Evolutionary conservation across 495 filamentous ascomycete species (phyloP), one percentile per base, ranked within the genome.

Genomic region (Neurospora tetraspora): DNA sequence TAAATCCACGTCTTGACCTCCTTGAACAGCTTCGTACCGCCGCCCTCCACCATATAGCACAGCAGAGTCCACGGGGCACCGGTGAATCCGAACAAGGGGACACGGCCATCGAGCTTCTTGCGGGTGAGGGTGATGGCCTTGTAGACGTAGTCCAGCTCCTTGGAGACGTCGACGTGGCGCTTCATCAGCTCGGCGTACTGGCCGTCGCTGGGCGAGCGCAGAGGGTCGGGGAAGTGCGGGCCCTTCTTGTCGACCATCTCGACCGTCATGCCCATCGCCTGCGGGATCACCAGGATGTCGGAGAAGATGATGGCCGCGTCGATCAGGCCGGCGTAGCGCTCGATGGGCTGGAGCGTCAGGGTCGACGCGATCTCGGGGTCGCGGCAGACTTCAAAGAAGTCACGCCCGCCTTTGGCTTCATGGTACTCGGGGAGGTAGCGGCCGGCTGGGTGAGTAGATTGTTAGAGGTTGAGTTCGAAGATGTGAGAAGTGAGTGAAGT

Each of bases 291-390:
- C 47, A 99, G 88, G 76, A 99, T 99, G 81, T 99, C 96, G 16
- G 93, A 97, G 88, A 99, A 99, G 80, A 99, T 99, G 77, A 99
- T 99, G 39, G 96, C 94, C 18, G 96, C 96, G 82, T 99, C 96
- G 74, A 99, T 90, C 65, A 98, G 89, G 40, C 93, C 94, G 20
- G 86, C 89, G 81, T 90, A 99, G 45, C 94, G 93, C 69, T 97
- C 93, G 78, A 99, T 90, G 73, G 96, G 96, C 80, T 98, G 96
- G 37, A 99, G 84, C 2, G 96, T 99, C 72, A 99, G 82, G 23
- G 90, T 94, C 6, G 93, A 98, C 69, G 96, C 91, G 72, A 98
- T 88, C 84, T 98, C 94, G 71, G 96, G 94, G 77, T 89, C 86
- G 36, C 96, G 94, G 81, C 96, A 99, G 88, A 94, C 97, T 80